phyloP scores from a whole-genome alignment of 768 basidiomycete species.

The Leucocoprinus sp. region DNA sequence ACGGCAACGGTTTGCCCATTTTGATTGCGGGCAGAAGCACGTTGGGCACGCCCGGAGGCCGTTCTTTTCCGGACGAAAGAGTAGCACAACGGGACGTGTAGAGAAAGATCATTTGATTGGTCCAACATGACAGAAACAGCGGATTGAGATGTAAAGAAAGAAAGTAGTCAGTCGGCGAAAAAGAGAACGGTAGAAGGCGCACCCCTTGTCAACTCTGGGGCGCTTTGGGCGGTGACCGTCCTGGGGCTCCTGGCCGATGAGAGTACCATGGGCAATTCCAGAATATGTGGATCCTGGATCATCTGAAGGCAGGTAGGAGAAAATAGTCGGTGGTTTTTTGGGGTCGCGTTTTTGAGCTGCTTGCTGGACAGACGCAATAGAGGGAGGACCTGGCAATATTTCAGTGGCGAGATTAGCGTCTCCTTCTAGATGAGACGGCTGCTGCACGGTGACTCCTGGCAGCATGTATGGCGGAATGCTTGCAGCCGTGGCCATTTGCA shows the following conservation, averaged over 20 bases:
- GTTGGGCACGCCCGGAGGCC: slow-evolving; percentile 60
- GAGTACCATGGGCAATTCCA: slow-evolving; percentile 60
- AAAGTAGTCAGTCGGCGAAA: slow-evolving; percentile 16
- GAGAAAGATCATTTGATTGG: slow-evolving; percentile 18
- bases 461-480: slow-evolving; percentile 64
- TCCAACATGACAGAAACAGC: slow-evolving; percentile 13
- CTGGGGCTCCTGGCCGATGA: slow-evolving; percentile 54
- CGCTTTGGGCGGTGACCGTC: slow-evolving; percentile 68
- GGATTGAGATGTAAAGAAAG: slow-evolving; percentile 12
- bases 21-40: slow-evolving; percentile 61
- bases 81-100: slow-evolving; percentile 16
- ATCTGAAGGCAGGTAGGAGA: slow-evolving; percentile 75
- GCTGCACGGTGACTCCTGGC: slow-evolving; percentile 63
- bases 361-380: slow-evolving; percentile 64
- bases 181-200: slow-evolving; percentile 25
- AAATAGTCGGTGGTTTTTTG: slow-evolving; percentile 58
- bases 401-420: slow-evolving; percentile 80
- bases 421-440: slow-evolving; percentile 76
- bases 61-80: slow-evolving; percentile 30
- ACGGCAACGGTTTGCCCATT: slow-evolving; percentile 33
- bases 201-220: slow-evolving; percentile 68
- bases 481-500: slow-evolving; percentile 63
- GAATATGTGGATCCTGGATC: slow-evolving; percentile 89
- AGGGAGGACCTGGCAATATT: slow-evolving; percentile 83
- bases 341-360: slow-evolving; percentile 69